These are phyloP conservation scores for Kluyveromyces marxianus DNA, from an alignment of 1,139 yeast genomes.

Conservation along the genomic window DNA sequence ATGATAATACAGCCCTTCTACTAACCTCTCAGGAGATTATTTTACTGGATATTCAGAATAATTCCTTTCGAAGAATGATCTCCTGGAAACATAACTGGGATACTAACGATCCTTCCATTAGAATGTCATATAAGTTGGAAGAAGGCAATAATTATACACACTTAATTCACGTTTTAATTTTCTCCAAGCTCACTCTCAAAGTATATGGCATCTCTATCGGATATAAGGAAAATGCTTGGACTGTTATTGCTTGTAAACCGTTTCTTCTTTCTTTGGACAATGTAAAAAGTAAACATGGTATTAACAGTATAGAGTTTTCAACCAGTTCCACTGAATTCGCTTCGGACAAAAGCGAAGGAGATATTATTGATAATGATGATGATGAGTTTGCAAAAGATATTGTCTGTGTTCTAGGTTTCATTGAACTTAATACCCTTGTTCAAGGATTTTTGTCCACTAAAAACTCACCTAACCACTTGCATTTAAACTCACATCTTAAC, in stretches of 20 bases:
- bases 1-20: conserved; percentile 34
- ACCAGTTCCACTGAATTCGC: conserved; percentile 9
- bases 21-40: conserved; percentile 58
- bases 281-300: background rate
- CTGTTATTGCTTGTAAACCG: conserved; percentile 13
- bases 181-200: conserved; percentile 18
- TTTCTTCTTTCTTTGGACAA: conserved; percentile 6
- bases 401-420: background rate
- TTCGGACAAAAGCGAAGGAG: too few relatives aligned
- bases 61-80: conserved; percentile 37
- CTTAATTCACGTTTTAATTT: conserved; percentile 15
- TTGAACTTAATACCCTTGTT: background rate
- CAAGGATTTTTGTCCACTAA: conserved; percentile 1
- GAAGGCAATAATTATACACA: conserved; percentile 4
- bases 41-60: conserved; percentile 33
- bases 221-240: conserved; percentile 10
- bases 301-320: conserved; percentile 12
- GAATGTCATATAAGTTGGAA: conserved; percentile 31
- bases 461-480: background rate
- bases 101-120: conserved; percentile 49
- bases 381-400: background rate
- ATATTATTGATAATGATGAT: background rate
- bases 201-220: conserved; percentile 20
- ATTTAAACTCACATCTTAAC: too few relatives aligned
- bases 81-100: conserved; percentile 67